A percentile compares a stretch with the other conserved stretches of the same genome.
Evolutionary conservation across 164 flowering plant genomes (phyloP).

Genomic region (Houttuynia cordata): DNA sequence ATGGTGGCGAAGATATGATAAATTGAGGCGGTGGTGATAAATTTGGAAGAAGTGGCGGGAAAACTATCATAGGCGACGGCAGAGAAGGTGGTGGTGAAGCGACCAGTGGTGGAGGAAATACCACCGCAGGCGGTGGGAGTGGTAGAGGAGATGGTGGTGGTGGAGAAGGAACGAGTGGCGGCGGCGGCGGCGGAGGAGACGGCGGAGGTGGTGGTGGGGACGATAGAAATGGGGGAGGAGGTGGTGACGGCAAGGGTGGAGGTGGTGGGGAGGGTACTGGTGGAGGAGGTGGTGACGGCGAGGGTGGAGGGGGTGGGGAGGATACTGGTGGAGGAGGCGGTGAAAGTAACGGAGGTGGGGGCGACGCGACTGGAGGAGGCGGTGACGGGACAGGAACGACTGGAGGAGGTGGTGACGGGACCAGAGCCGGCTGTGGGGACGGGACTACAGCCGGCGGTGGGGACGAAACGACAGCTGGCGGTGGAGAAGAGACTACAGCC

Average conservation of each 20-base stretch:
- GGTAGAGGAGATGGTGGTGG: neutral
- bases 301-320: constrained; percentile 3
- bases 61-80: constrained; percentile 9
- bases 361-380: constrained; percentile 1
- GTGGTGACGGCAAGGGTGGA: neutral
- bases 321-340: constrained; percentile 1
- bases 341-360: constrained; percentile 1
- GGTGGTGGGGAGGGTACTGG: constrained; percentile 1
- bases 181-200: constrained; percentile 1
- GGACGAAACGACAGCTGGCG: constrained; percentile 4
- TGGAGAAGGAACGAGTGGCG: neutral
- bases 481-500: constrained; percentile 1
- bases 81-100: constrained; percentile 14
- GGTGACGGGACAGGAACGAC: constrained; percentile 9
- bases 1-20: neutral
- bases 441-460: constrained; percentile 5
- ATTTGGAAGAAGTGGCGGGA: constrained; percentile 8
- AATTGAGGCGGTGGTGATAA: constrained; percentile 8
- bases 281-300: constrained; percentile 2
- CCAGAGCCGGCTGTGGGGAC: neutral
- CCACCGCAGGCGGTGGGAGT: neutral
- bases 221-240: neutral
- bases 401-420: constrained; percentile 8
- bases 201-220: constrained; percentile 3
- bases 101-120: neutral